A percentile compares a stretch with the other conserved stretches of the same genome.
Conservation (phyloP, 2,329 filamentous ascomycete genomes). For the Plectosphaerella cucumerina region DNA sequence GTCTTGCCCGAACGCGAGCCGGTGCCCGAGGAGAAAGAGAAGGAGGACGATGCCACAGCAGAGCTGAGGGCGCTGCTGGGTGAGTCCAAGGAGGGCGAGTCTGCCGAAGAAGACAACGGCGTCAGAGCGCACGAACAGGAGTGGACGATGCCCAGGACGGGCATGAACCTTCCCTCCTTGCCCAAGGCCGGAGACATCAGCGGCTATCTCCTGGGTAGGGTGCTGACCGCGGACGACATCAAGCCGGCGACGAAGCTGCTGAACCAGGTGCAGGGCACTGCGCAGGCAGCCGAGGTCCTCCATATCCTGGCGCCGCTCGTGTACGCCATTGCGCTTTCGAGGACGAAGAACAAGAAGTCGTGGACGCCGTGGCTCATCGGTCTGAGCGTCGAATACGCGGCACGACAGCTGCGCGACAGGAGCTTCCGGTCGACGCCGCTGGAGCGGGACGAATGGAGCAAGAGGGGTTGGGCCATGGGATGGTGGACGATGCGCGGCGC, state of each 20-base stretch:
- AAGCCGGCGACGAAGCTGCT: slow-evolving; percentile 84
- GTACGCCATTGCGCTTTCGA: slow-evolving; percentile 79
- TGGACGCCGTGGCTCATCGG: slow-evolving; percentile 94
- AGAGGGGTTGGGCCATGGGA: slow-evolving; percentile 82
- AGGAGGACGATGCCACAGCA: slow-evolving; percentile 31
- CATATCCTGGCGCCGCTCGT: slow-evolving; percentile 86
- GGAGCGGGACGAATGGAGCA: slow-evolving; percentile 84
- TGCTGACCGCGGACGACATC: slow-evolving; percentile 93
- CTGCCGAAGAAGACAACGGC: slow-evolving; percentile 23
- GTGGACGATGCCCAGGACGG: slow-evolving; percentile 95
- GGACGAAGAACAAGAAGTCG: slow-evolving; percentile 66
- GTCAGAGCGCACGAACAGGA: slow-evolving; percentile 46
- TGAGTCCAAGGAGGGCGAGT: slow-evolving; percentile 56
- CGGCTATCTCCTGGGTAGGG: slow-evolving; percentile 81
- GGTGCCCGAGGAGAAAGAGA: slow-evolving; percentile 54
- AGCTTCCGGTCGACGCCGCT: slow-evolving; percentile 79
- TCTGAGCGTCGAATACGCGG: slow-evolving; percentile 78
- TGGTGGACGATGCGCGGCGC: slow-evolving; percentile 98
- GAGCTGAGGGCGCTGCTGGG: slow-evolving; percentile 40
- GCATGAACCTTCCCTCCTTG: slow-evolving; percentile 76
- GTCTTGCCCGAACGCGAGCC: slow-evolving; percentile 82
- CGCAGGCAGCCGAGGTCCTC: slow-evolving; percentile 79
- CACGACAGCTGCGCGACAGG: slow-evolving; percentile 74
- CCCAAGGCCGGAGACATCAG: slow-evolving; percentile 80
- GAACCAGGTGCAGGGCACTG: slow-evolving; percentile 71